phyloP scores from a whole-genome alignment of 2,329 filamentous ascomycete species.

The Thielaviopsis musarum region DNA sequence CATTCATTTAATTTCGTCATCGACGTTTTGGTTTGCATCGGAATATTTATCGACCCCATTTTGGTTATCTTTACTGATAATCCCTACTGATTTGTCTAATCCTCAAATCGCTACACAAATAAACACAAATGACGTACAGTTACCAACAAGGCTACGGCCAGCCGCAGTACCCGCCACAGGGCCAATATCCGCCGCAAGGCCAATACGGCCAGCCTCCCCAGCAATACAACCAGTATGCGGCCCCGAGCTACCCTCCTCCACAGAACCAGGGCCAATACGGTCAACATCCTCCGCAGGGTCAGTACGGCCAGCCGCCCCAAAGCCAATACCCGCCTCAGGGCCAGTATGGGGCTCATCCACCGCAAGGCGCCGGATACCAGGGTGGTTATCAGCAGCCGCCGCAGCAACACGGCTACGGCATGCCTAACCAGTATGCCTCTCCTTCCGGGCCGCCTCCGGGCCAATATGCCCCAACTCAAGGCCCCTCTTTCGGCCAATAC shows the following conservation, averaged over 20 bases:
- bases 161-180: conserved; percentile 14
- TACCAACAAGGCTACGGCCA: conserved; percentile 17
- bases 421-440: neutral
- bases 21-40: neutral
- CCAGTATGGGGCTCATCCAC: conserved; percentile 16
- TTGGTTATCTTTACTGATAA: neutral
- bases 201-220: conserved; percentile 17
- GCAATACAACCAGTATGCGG: conserved; percentile 19
- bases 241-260: conserved; percentile 18
- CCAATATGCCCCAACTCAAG: conserved; percentile 7
- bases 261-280: conserved; percentile 8
- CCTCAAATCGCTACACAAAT: neutral
- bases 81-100: neutral
- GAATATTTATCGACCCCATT: neutral
- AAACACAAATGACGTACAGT: conserved; percentile 6
- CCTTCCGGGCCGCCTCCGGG: conserved; percentile 13
- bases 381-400: conserved; percentile 3
- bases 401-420: neutral
- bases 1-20: neutral
- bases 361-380: conserved; percentile 3
- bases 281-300: conserved; percentile 20
- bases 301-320: conserved; percentile 24
- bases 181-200: conserved; percentile 17
- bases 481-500: conserved; percentile 10
- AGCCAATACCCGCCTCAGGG: conserved; percentile 12